Evolutionary conservation across 148 eudicot genomes (phyloP).

Genomic region (Salicornia ramosissima): DNA sequence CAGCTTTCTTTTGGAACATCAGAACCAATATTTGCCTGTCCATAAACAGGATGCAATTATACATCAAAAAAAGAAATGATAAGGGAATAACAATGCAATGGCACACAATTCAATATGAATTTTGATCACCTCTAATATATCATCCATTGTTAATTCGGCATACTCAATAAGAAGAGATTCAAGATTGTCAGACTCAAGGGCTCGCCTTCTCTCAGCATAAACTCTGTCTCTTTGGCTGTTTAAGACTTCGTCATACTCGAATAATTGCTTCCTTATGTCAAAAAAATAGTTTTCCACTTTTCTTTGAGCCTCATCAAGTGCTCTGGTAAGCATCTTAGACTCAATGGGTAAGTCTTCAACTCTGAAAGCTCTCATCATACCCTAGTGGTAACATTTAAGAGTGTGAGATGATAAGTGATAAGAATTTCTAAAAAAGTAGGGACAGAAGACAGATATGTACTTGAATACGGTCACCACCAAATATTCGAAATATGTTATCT

Average conservation of each 20-base stretch:
- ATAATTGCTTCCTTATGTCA: constrained; percentile 89
- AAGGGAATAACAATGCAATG: not conserved
- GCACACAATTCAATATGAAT: not conserved
- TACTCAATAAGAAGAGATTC: constrained; percentile 88
- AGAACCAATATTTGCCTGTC: constrained; percentile 90
- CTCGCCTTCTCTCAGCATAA: constrained; percentile 94
- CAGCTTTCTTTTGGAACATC: constrained; percentile 88
- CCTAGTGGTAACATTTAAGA: constrained; percentile 42
- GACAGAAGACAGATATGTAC: constrained; percentile 28
- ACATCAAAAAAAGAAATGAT: not conserved
- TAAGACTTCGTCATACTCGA: constrained; percentile 95
- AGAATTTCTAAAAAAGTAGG: not conserved
- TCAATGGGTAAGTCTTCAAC: constrained; percentile 97
- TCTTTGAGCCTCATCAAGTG: constrained; percentile 98
- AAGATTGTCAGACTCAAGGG: constrained; percentile 82
- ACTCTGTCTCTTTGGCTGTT: constrained; percentile 99
- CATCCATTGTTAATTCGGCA: constrained; percentile 97
- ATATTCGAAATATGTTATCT: constrained; percentile 95
- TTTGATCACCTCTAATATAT: constrained; percentile 76
- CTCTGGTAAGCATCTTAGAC: constrained; percentile 95
- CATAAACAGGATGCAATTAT: constrained; percentile 9
- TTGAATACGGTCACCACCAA: constrained; percentile 99
- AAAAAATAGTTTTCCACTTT: constrained; percentile 99
- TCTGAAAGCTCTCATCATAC: constrained; percentile 97
- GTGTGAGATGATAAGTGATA: constrained; percentile 15